Percentiles rank a stretch among this genome's conserved stretches.
phyloP scores from a whole-genome alignment of 345 rosid genomes.

The Aquilaria malaccensis region DNA sequence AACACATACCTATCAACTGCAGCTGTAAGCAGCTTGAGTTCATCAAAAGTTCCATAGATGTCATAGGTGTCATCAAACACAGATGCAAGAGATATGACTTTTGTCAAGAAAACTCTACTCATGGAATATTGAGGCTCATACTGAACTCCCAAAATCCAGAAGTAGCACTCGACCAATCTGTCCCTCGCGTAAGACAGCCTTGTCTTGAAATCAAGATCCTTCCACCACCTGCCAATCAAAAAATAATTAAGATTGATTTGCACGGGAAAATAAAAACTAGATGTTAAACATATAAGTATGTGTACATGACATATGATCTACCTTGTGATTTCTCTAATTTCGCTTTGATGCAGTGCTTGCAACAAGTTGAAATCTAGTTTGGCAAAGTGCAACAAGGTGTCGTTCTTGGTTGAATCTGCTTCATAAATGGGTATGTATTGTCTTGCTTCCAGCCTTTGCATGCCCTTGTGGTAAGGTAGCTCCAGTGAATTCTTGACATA shows the following conservation, averaged over 20 bases:
- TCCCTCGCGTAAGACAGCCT: too few relatives aligned
- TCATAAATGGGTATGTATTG: conserved; percentile 12
- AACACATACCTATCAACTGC: conserved; percentile 20
- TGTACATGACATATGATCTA: not conserved
- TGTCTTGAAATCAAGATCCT: not conserved
- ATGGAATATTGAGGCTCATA: conserved; percentile 12
- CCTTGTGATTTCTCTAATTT: conserved; percentile 13
- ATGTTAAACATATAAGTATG: too few relatives aligned
- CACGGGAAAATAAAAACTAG: too few relatives aligned
- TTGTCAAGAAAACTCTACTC: conserved; percentile 14
- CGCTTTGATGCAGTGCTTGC: conserved; percentile 16
- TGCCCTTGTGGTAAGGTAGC: conserved; percentile 8
- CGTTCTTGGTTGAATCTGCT: conserved; percentile 19
- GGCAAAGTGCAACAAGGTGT: conserved; percentile 3
- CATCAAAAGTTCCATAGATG: too few relatives aligned
- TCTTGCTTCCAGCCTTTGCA: conserved; percentile 18
- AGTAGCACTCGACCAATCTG: not conserved
- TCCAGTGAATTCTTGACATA: conserved; percentile 15
- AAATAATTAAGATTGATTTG: not conserved
- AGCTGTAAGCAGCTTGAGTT: conserved; percentile 9
- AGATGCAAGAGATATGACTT: conserved; percentile 17
- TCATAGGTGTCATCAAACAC: too few relatives aligned
- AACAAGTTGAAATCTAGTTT: too few relatives aligned
- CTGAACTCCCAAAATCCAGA: conserved; percentile 17
- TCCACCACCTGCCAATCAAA: conserved; percentile 22